Conservation (phyloP, 805 yeast species). For the Candida verbasci region DNA sequence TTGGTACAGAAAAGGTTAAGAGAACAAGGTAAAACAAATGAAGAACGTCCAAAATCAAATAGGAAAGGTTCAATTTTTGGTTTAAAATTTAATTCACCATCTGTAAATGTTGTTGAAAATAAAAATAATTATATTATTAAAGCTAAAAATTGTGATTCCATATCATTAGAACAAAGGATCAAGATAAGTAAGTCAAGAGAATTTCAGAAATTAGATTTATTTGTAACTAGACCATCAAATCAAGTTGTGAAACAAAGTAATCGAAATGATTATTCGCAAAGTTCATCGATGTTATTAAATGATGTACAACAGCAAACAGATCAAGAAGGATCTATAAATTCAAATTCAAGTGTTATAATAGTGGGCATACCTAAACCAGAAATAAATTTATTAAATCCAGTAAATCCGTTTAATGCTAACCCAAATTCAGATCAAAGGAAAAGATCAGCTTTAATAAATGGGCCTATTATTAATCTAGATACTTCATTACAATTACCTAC, state of each 20-base stretch:
- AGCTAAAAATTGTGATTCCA: slow-evolving; percentile 29
- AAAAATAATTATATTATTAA: slow-evolving; percentile 14
- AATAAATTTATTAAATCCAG: slow-evolving; percentile 25
- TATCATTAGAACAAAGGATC: slow-evolving; percentile 31
- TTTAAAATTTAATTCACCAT: slow-evolving; percentile 25
- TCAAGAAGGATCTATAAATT: slow-evolving; percentile 20
- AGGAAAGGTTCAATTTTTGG: slow-evolving; percentile 39
- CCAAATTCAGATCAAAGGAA: slow-evolving; percentile 69
- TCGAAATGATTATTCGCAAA: slow-evolving; percentile 26
- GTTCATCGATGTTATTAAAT: slow-evolving; percentile 29
- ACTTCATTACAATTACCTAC: slow-evolving; percentile 47
- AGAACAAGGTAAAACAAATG: slow-evolving; percentile 20
- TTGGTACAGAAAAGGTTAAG: slow-evolving; percentile 30
- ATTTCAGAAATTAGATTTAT: slow-evolving; percentile 26
- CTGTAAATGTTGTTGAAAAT: slow-evolving; percentile 3
- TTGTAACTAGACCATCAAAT: slow-evolving; percentile 34
- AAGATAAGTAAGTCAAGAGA: slow-evolving; percentile 24
- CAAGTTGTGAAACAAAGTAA: slow-evolving; percentile 10
- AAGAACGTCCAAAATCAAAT: slow-evolving; percentile 11
- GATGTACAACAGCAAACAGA: slow-evolving; percentile 14
- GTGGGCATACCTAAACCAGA: slow-evolving; percentile 42
- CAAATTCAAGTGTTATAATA: slow-evolving; percentile 29
- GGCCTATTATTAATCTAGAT: slow-evolving; percentile 84
- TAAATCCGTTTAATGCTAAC: slow-evolving; percentile 35
- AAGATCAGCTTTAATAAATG: slow-evolving; percentile 68